A percentile compares a stretch with the other conserved stretches of the same genome.
Conservation (phyloP, 2,329 filamentous ascomycete genomes). For the Sphaerostilbella broomeana region DNA sequence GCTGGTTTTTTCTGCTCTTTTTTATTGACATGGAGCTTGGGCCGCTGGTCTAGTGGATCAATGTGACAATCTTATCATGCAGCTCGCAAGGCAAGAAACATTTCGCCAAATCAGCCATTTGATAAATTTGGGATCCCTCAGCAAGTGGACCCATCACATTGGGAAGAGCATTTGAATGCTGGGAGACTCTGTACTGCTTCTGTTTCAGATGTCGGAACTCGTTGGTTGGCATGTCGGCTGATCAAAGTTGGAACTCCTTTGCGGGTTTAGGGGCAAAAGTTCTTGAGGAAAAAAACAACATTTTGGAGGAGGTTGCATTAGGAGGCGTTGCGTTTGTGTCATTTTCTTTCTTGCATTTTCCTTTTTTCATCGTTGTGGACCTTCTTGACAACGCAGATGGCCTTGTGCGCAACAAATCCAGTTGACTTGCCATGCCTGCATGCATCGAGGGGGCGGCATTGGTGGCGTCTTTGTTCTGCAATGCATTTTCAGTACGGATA, state of each 20-base stretch:
- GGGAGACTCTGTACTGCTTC: no score
- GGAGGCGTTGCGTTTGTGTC: constrained; percentile 30
- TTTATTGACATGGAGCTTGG: no score
- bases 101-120: no score
- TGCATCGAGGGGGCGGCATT: constrained; percentile 25
- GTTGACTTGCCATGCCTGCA: constrained; percentile 21
- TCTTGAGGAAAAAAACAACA: constrained; percentile 30
- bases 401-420: constrained; percentile 8
- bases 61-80: no score
- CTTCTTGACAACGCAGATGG: constrained; percentile 7
- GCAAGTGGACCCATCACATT: no score
- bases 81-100: no score
- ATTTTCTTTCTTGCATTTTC: constrained; percentile 20
- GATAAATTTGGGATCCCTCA: no score
- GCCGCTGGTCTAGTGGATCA: no score
- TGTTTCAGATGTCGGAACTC: no score
- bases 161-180: no score
- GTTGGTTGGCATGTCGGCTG: no score
- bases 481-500: constrained; percentile 33
- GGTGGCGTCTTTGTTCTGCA: constrained; percentile 24
- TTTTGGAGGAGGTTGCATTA: constrained; percentile 52
- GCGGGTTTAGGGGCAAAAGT: constrained; percentile 24
- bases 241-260: constrained; percentile 26
- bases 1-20: no score
- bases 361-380: constrained; percentile 19